A percentile compares a stretch with the other conserved stretches of the same genome.
Evolutionary conservation across 805 yeast species (phyloP).

Genomic region (Millerozyma miso): DNA sequence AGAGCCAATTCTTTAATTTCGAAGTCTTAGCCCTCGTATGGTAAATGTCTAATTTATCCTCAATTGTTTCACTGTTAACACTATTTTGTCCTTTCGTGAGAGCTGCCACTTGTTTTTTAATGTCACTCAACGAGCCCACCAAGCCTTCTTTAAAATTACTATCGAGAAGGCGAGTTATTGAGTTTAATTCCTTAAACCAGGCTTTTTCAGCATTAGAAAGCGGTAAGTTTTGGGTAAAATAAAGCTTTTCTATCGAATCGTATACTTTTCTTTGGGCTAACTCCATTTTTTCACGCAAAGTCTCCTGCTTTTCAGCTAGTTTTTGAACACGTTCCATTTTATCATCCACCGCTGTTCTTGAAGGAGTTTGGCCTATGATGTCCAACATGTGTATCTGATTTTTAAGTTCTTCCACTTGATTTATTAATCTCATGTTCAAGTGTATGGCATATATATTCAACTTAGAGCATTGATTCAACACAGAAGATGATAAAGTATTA

Average conservation of each 20-base stretch:
- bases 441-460: constrained; percentile 16
- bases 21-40: constrained; percentile 12
- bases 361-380: constrained; percentile 3
- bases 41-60: constrained; percentile 11
- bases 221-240: constrained; percentile 21
- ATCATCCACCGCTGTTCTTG: not conserved
- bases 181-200: constrained; percentile 37
- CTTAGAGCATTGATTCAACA: constrained; percentile 12
- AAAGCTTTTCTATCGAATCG: constrained; percentile 19
- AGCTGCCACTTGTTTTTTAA: constrained; percentile 13
- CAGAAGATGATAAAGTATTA: constrained; percentile 16
- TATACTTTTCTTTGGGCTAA: constrained; percentile 19
- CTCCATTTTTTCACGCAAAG: constrained; percentile 16
- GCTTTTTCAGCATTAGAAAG: constrained; percentile 29
- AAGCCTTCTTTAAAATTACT: not conserved
- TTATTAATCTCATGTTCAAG: constrained; percentile 14
- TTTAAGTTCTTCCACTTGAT: constrained; percentile 22
- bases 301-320: constrained; percentile 17
- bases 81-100: constrained; percentile 7
- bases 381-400: constrained; percentile 10
- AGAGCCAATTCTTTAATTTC: constrained; percentile 15
- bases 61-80: constrained; percentile 3
- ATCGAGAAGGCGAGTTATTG: constrained; percentile 11
- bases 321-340: constrained; percentile 9
- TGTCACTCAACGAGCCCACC: constrained; percentile 5